Percentiles rank a stretch among this genome's conserved stretches.
These are phyloP conservation scores for Serendipita vermifera DNA, from an alignment of 768 basidiomycete genomes.

Conservation along the genomic window DNA sequence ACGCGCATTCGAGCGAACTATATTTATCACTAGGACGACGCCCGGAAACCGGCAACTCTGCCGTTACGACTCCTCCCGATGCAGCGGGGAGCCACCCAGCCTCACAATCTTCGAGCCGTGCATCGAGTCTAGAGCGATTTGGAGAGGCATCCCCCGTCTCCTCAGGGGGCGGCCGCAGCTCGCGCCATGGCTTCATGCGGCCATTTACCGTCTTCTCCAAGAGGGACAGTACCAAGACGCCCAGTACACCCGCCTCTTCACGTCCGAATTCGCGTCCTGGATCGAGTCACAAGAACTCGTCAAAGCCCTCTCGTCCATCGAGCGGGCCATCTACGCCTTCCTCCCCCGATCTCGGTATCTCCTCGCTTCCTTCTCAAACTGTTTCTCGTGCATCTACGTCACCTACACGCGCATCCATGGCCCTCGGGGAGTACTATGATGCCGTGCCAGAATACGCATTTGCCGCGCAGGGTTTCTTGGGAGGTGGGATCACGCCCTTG, in stretches of 20 bases:
- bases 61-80: constrained; percentile 21
- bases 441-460: constrained; percentile 78
- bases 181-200: not conserved
- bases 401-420: not conserved
- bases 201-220: constrained; percentile 3
- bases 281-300: not conserved
- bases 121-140: constrained; percentile 45
- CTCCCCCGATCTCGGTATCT: constrained; percentile 9
- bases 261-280: not conserved
- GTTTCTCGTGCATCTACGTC: not conserved
- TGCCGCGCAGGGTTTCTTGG: constrained; percentile 77
- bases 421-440: not conserved
- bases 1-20: constrained; percentile 1
- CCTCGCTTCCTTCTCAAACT: not conserved
- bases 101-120: constrained; percentile 30
- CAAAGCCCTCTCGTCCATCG: constrained; percentile 12
- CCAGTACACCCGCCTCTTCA: constrained; percentile 6
- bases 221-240: constrained; percentile 5
- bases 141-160: constrained; percentile 16
- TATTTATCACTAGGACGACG: constrained; percentile 7
- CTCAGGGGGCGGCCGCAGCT: constrained; percentile 1
- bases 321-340: constrained; percentile 3
- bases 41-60: constrained; percentile 18
- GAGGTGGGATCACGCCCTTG: constrained; percentile 76
- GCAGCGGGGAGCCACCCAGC: constrained; percentile 20